Evolutionary conservation across 352 stramenopile genomes (phyloP).

Genomic region (Pythium rishiriense): DNA sequence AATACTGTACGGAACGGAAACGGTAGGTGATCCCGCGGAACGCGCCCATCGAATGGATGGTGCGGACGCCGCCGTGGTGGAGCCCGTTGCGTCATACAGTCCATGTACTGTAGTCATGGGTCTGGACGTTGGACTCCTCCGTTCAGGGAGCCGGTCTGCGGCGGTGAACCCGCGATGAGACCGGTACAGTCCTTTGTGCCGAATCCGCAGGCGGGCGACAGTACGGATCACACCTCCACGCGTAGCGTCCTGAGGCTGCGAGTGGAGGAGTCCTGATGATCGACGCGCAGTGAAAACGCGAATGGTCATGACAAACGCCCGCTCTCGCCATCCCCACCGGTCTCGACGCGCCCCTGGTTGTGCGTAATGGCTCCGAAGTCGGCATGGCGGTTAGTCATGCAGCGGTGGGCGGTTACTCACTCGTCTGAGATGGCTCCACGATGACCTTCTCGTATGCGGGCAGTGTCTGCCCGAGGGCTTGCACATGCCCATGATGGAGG

Average conservation of each 20-base stretch:
- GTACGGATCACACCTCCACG: too few relatives aligned
- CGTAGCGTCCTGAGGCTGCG: too few relatives aligned
- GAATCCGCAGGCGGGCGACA: too few relatives aligned
- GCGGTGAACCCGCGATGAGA: too few relatives aligned
- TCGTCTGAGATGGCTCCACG: slow-evolving; percentile 19
- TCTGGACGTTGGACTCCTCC: too few relatives aligned
- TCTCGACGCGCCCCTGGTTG: neutral
- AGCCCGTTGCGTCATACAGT: too few relatives aligned
- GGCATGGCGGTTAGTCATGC: neutral
- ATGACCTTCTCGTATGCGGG: slow-evolving; percentile 4
- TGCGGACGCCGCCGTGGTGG: neutral
- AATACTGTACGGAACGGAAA: neutral
- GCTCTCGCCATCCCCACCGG: neutral
- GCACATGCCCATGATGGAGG: neutral
- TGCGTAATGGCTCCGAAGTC: slow-evolving; percentile 1
- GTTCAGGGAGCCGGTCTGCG: too few relatives aligned
- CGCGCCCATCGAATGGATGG: neutral
- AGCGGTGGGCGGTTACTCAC: slow-evolving; percentile 4
- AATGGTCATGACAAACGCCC: neutral
- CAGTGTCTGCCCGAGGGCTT: neutral
- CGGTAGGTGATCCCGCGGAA: neutral
- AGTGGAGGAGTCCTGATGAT: too few relatives aligned
- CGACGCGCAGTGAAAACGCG: neutral
- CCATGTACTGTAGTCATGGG: too few relatives aligned
- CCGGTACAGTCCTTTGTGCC: too few relatives aligned